Percentiles rank a stretch among this genome's conserved stretches.
phyloP scores from a whole-genome alignment of 2,329 filamentous ascomycete species.

The Paecilomyces niveus region DNA sequence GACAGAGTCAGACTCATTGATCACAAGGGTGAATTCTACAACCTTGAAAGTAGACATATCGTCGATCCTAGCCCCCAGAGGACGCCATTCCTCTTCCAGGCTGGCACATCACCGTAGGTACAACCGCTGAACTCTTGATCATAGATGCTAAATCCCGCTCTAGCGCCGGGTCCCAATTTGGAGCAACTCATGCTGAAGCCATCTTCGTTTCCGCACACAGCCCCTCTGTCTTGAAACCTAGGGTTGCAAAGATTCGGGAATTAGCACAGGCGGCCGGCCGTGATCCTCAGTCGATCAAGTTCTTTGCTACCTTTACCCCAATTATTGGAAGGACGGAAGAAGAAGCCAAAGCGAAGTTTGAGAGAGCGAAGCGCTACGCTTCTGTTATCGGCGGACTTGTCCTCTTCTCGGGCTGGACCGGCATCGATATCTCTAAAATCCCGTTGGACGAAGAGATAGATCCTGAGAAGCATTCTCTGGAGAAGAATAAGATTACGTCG shows the following conservation, averaged over 20 bases:
- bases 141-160: neutral
- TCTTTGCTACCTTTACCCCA: conserved; percentile 47
- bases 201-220: conserved; percentile 54
- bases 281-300: conserved; percentile 51
- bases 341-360: conserved; percentile 48
- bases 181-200: conserved; percentile 52
- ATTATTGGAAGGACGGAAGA: conserved; percentile 45
- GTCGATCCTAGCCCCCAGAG: conserved; percentile 52
- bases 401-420: conserved; percentile 52
- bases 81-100: conserved; percentile 53
- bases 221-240: conserved; percentile 42
- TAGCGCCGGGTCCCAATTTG: conserved; percentile 49
- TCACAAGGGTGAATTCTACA: conserved; percentile 51
- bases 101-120: conserved; percentile 45
- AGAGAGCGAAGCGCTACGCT: conserved; percentile 46
- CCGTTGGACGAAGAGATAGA: conserved; percentile 52
- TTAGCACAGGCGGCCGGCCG: conserved; percentile 46
- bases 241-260: conserved; percentile 47
- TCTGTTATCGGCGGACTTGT: conserved; percentile 49
- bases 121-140: too few species aligned
- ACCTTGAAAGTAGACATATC: conserved; percentile 40
- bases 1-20: conserved; percentile 54
- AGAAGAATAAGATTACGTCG: conserved; percentile 46
- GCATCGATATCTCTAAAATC: conserved; percentile 53
- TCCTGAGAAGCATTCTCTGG: conserved; percentile 46